Evolutionary conservation across 163 green algal species (phyloP).

Genomic region (Chloroidium sp.): DNA sequence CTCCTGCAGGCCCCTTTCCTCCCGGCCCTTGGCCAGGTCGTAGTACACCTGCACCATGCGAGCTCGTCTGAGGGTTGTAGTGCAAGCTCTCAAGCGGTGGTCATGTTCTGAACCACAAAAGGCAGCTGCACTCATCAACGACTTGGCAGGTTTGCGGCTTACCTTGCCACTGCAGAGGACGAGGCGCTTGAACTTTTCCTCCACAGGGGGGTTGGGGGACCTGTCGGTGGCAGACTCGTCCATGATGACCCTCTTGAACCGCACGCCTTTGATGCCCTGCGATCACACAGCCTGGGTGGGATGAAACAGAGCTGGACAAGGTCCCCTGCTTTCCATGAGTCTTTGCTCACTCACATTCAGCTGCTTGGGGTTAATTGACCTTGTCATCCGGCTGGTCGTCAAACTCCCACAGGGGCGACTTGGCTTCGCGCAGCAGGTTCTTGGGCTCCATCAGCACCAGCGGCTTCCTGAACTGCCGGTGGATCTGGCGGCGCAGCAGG

Average conservation of each 20-base stretch:
- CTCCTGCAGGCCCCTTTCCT: conserved; percentile 52
- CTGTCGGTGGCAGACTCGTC: conserved; percentile 63
- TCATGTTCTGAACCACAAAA: conserved; percentile 92
- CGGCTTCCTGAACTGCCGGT: conserved; percentile 97
- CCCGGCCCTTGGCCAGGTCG: conserved; percentile 82
- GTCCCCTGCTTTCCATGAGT: too few relatives aligned
- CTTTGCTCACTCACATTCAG: too few relatives aligned
- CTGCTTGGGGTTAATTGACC: not conserved
- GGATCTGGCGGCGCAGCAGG: conserved; percentile 83
- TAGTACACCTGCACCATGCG: conserved; percentile 73
- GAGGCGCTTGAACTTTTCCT: conserved; percentile 67
- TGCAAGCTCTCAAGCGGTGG: conserved; percentile 58
- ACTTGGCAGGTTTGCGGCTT: not conserved
- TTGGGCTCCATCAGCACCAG: conserved; percentile 94
- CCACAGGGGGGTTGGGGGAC: conserved; percentile 48
- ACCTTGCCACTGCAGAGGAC: conserved; percentile 97
- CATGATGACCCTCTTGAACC: conserved; percentile 99
- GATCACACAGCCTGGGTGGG: too few relatives aligned
- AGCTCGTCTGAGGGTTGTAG: not conserved
- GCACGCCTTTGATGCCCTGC: conserved; percentile 74
- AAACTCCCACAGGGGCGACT: conserved; percentile 85
- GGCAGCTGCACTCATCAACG: not conserved
- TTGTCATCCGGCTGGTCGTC: conserved; percentile 84
- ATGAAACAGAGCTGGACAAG: too few relatives aligned
- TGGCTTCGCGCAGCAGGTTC: conserved; percentile 90